phyloP scores from a whole-genome alignment of 495 filamentous ascomycete species.

The Baudoinia panamericana region DNA sequence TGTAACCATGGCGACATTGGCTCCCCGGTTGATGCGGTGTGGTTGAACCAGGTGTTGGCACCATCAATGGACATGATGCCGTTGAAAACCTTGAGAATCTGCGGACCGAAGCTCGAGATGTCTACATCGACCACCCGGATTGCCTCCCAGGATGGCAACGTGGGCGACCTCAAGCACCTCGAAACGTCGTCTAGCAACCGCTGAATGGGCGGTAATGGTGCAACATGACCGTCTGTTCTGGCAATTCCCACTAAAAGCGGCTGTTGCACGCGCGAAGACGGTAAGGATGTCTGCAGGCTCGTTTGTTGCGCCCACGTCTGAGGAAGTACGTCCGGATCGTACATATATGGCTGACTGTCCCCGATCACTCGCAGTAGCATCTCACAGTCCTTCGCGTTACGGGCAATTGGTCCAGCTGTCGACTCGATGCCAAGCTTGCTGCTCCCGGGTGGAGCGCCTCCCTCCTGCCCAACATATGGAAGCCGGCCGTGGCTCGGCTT shows the following conservation, averaged over 20 bases:
- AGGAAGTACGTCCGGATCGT: conserved; percentile 26
- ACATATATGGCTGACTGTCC: conserved; percentile 22
- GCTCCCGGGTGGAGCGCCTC: conserved; percentile 23
- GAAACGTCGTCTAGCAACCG: conserved; percentile 42
- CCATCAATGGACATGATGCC: conserved; percentile 46
- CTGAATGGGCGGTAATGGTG: conserved; percentile 46
- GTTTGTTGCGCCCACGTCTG: conserved; percentile 24
- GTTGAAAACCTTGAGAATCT: conserved; percentile 38
- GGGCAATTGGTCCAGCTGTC: conserved; percentile 30
- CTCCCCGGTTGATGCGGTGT: conserved; percentile 41
- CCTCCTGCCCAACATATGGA: conserved; percentile 38
- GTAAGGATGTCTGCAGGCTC: not conserved
- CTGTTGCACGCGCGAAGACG: not conserved
- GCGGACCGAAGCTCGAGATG: conserved; percentile 36
- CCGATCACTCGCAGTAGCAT: conserved; percentile 26
- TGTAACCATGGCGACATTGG: conserved; percentile 47
- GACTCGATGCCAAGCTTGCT: conserved; percentile 23
- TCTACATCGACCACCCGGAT: conserved; percentile 44
- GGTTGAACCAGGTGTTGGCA: conserved; percentile 37
- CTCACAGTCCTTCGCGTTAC: conserved; percentile 28
- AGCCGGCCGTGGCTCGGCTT: conserved; percentile 44
- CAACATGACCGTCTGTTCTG: conserved; percentile 42
- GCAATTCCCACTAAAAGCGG: conserved; percentile 38
- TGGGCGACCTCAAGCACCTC: conserved; percentile 28
- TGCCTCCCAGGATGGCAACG: conserved; percentile 16